Conservation (phyloP, 129 eudicot genomes). For the Kitagawia praeruptora region DNA sequence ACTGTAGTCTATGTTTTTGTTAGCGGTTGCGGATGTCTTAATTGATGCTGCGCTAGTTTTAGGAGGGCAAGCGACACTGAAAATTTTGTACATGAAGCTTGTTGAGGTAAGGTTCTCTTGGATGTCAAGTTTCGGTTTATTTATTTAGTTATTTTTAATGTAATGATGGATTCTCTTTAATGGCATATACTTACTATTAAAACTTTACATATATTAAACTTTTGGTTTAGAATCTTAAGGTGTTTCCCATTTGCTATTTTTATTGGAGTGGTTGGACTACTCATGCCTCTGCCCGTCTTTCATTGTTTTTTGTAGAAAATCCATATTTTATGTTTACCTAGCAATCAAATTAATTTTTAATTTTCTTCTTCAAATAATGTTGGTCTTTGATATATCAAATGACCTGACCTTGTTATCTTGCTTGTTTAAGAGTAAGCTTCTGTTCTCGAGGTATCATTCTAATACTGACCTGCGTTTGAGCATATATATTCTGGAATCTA, state of each 20-base stretch:
- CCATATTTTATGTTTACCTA: background rate
- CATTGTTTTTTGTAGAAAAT: background rate
- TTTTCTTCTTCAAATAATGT: background rate
- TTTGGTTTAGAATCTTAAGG: background rate
- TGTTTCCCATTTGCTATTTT: background rate
- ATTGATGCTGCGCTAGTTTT: slow-evolving; percentile 94
- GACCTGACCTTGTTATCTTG: background rate
- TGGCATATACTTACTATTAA: background rate
- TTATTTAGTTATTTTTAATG: background rate
- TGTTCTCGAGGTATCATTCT: background rate
- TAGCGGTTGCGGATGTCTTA: slow-evolving; percentile 98
- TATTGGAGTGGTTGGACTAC: background rate
- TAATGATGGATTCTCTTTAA: background rate
- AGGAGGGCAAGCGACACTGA: slow-evolving; percentile 85
- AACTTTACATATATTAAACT: background rate
- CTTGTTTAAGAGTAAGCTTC: background rate
- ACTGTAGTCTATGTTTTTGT: slow-evolving; percentile 24
- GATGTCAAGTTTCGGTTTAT: background rate
- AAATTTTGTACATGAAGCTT: slow-evolving; percentile 86
- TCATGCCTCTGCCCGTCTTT: background rate
- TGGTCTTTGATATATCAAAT: background rate
- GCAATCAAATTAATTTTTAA: background rate
- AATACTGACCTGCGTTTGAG: background rate
- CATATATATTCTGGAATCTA: background rate
- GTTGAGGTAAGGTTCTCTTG: slow-evolving; percentile 57